Evolutionary conservation across 371 early-diverging fungal species (phyloP), one percentile per base, ranked within the genome.

Genomic region (Haplosporangium sp.): DNA sequence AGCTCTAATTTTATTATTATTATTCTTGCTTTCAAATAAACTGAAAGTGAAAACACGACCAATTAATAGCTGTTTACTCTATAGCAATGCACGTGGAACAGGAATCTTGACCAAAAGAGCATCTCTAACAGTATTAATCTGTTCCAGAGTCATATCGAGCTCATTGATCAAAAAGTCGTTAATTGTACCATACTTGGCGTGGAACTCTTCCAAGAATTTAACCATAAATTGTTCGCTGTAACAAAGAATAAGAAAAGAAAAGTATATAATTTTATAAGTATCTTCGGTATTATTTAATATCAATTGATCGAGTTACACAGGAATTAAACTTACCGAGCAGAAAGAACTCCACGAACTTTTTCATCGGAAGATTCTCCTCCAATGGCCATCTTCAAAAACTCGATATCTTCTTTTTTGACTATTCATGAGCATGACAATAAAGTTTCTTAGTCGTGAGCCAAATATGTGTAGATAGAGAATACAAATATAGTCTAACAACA

Each of bases 401-500:
- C 59, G 39, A 81, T 76, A 66, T 81, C 82, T 45, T 71, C 72
- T 56, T 81, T 76, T 50, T 75, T 81, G 67, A 81, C 78, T 78
- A 61, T 37, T 27, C 20, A 5, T 13, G 34, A 6, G 9, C 13
- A 40, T 27, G 1, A 7, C 15, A 53, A 37, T 13, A 37, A 27
- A 55, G 10, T 20, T 52, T 52, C 19, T 52, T 52, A 52, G 20
- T 0, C 19, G 42, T 9, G 35, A 59, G 11, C 2, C 3, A 17
- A 11, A 63, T 15, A 20, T 40, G 53, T 38, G 7, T 4, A 17
- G 48, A 5, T 15, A 59, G 55, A 27, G 42, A 42, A 13, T 4
- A 13, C 0, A 34, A 40, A 7, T 1, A 58, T 6, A 13, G 53
- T 37, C 4, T 27, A n/a, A 50, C 7, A 13, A 10, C 13, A n/a